These are phyloP conservation scores for Aureobasidium sp. DNA, from an alignment of 2,329 filamentous ascomycete genomes.

Conservation along the genomic window DNA sequence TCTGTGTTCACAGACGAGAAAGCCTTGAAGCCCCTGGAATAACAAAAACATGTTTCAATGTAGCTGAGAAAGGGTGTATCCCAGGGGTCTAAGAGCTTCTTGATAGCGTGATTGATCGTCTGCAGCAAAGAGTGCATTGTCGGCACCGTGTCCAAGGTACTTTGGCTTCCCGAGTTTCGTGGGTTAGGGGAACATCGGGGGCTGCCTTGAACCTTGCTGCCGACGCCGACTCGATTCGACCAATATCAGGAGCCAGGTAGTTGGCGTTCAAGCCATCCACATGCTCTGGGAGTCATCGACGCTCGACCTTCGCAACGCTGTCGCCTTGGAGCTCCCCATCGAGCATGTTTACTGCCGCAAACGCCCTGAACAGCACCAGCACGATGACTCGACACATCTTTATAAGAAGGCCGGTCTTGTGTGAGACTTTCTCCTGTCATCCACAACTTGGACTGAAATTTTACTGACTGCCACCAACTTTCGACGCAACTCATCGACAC, in stretches of 20 bases:
- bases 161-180: not conserved
- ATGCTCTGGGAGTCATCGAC: not conserved
- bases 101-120: not conserved
- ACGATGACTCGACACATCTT: not conserved
- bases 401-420: not conserved
- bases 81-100: not conserved
- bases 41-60: not conserved
- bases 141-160: not conserved
- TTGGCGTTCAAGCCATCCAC: not conserved
- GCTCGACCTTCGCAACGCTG: not conserved
- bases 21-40: not conserved
- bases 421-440: not conserved
- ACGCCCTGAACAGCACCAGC: not conserved
- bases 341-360: not conserved
- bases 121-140: not conserved
- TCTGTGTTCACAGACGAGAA: not conserved
- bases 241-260: not conserved
- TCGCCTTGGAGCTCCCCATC: not conserved
- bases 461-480: not conserved
- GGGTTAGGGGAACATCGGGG: not conserved
- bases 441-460: not conserved
- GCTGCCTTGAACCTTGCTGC: not conserved
- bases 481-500: not conserved
- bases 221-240: not conserved
- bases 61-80: not conserved